phyloP scores from a whole-genome alignment of 176 grass and related monocot genomes.

The Musa acuminata region DNA sequence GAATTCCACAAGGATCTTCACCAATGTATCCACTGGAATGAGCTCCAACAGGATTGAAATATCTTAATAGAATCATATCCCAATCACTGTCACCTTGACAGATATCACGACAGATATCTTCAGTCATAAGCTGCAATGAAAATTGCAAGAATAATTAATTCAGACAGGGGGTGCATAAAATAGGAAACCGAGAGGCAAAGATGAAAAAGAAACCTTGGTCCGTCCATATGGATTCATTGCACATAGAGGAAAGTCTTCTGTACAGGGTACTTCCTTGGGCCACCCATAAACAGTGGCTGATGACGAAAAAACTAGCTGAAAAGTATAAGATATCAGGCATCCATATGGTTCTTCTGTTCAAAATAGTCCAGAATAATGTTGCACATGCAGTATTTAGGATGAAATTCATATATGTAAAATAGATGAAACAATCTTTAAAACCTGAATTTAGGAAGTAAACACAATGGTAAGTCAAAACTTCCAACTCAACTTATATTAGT shows the following conservation, averaged over 20 bases:
- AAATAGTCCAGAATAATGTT: background rate
- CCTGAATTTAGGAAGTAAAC: background rate
- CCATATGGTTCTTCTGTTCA: background rate
- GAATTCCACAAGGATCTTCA: conserved; percentile 70
- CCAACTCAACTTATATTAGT: no score
- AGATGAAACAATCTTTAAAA: no score
- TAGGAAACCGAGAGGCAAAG: background rate
- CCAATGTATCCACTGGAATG: conserved; percentile 75
- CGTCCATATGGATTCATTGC: conserved; percentile 89
- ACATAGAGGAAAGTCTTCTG: conserved; percentile 78
- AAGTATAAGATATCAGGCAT: background rate
- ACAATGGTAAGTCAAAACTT: background rate
- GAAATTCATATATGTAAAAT: background rate
- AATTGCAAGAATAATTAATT: background rate
- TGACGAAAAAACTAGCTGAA: conserved; percentile 91
- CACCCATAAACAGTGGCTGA: conserved; percentile 97
- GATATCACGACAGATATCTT: conserved; percentile 82
- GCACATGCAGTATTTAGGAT: background rate
- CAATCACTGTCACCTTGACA: conserved; percentile 57
- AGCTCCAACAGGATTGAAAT: conserved; percentile 94
- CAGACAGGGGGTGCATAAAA: background rate
- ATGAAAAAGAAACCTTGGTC: conserved; percentile 58
- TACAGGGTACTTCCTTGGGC: conserved; percentile 95
- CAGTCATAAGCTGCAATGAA: conserved; percentile 63
- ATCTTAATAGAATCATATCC: conserved; percentile 86